Base-by-base conservation (phyloP, 768 basidiomycete genomes). In the Mycena pura region DNA sequence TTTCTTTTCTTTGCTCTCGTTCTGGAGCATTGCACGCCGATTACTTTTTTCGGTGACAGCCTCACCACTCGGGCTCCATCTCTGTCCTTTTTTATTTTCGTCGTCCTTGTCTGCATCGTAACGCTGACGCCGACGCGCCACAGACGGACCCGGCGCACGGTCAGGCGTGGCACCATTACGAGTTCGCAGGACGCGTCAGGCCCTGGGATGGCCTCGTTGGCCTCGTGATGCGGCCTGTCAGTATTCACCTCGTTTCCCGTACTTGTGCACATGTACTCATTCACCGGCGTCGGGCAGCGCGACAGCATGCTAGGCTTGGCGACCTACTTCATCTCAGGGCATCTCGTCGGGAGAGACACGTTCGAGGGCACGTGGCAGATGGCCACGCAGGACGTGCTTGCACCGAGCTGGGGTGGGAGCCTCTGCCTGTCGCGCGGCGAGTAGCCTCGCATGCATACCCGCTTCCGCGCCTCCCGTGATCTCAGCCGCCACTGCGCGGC, bases 131-230 rank as follows among this genome's bases (percentile, higher is more conserved):
- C n/a, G 36, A 15, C 7, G 19, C 22, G n/a, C 28, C n/a, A 10
- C 52, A 84, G 83, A 84, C 83, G 21, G 79, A 83, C 56, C 45
- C 49, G 39, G 63, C 55, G 14, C 77, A 79, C 43, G 78, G 73
- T 2, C 66, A 71, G 39, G 78, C 78, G 11, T 79, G 78, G 78
- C 68, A 77, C 46, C 73, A 69, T 60, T 76, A 75, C 63, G 72
- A 48, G 15, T 79, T 72, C 65, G 72, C 70, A 41, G 78, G 78
- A 5, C 74, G 78, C 19, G 68, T 79, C 2, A 73, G 78, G 19
- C 70, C 73, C 44, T 79, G 78, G 75, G 78, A 79, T 46, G 78
- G 77, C 9, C 68, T 80, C 8, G 68, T 79, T 19, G 78, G 75
- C 6, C 70, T 79, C 32, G 59, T 78, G 8, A 73, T 78, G 43